Evolutionary conservation across 257 asterid genomes (phyloP).

Genomic region (Ilex asprella): DNA sequence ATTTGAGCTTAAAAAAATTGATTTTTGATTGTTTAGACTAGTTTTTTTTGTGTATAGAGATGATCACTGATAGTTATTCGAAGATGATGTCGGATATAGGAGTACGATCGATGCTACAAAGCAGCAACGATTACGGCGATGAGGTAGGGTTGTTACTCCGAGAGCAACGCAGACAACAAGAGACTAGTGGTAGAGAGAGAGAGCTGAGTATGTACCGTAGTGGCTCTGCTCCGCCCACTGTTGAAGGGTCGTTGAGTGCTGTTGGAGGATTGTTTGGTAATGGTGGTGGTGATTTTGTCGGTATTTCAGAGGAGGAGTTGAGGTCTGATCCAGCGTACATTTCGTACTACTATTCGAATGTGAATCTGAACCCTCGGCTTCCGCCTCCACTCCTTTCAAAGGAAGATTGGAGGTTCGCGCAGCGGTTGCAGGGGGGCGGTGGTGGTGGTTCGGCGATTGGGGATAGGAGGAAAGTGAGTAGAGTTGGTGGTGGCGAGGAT

Average conservation of each 20-base stretch:
- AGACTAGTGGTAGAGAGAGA: constrained; percentile 37
- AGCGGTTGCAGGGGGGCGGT: constrained; percentile 36
- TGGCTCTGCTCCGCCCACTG: constrained; percentile 69
- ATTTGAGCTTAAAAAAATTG: constrained; percentile 5
- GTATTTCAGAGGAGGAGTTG: constrained; percentile 43
- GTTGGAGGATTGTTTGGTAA: constrained; percentile 23
- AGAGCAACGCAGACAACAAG: constrained; percentile 32
- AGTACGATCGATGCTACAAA: constrained; percentile 33
- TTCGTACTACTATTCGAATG: constrained; percentile 57
- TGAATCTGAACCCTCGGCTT: constrained; percentile 60
- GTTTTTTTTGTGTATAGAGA: constrained; percentile 13
- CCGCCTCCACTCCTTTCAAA: constrained; percentile 48
- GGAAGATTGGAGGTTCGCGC: constrained; percentile 44
- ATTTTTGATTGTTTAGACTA: constrained; percentile 1
- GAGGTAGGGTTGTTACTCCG: constrained; percentile 45
- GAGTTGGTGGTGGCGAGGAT: constrained; percentile 21
- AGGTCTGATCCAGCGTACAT: constrained; percentile 74
- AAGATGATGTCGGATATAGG: constrained; percentile 33
- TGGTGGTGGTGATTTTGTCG: constrained; percentile 11
- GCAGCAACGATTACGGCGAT: constrained; percentile 32
- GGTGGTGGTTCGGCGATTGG: constrained; percentile 33
- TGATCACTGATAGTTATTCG: constrained; percentile 41
- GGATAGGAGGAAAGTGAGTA: constrained; percentile 39
- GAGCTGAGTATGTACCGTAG: constrained; percentile 49
- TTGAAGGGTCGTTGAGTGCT: constrained; percentile 43